A percentile compares a stretch with the other conserved stretches of the same genome.
These are phyloP conservation scores for Colletotrichum sp. DNA, from an alignment of 2,329 filamentous ascomycete species.

Conservation along the genomic window DNA sequence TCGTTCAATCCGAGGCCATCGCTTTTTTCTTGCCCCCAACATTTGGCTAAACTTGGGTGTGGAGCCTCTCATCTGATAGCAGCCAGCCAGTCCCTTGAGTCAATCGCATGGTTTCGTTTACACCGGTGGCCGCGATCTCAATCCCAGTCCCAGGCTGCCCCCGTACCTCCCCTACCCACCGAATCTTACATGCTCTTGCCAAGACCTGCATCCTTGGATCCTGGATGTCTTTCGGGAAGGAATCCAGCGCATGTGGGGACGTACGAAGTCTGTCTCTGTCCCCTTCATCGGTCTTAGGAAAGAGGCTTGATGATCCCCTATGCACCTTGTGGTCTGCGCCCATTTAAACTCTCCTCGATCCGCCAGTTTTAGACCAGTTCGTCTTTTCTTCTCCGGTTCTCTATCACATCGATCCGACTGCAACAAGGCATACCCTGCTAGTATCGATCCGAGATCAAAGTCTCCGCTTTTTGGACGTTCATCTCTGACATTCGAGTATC, in stretches of 20 bases:
- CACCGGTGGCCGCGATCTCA: not conserved
- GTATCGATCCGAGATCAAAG: not conserved
- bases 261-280: not conserved
- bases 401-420: not conserved
- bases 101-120: not conserved
- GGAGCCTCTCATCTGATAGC: not conserved
- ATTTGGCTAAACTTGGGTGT: not conserved
- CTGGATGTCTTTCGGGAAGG: conserved; percentile 7
- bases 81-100: not conserved
- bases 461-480: not conserved
- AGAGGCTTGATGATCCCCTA: not conserved
- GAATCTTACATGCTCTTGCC: not conserved
- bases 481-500: not conserved
- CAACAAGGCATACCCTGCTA: not conserved
- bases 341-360: not conserved
- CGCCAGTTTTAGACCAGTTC: not conserved
- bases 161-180: not conserved
- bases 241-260: conserved; percentile 7
- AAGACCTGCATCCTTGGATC: not conserved
- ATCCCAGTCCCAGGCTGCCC: not conserved
- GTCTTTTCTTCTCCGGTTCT: not conserved
- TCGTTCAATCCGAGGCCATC: not conserved
- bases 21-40: not conserved
- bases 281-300: not conserved
- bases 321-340: not conserved